Evolutionary conservation across 306 rosid species (phyloP), one percentile per base, ranked within the genome.

Genomic region (Hippophae gyantsensis): DNA sequence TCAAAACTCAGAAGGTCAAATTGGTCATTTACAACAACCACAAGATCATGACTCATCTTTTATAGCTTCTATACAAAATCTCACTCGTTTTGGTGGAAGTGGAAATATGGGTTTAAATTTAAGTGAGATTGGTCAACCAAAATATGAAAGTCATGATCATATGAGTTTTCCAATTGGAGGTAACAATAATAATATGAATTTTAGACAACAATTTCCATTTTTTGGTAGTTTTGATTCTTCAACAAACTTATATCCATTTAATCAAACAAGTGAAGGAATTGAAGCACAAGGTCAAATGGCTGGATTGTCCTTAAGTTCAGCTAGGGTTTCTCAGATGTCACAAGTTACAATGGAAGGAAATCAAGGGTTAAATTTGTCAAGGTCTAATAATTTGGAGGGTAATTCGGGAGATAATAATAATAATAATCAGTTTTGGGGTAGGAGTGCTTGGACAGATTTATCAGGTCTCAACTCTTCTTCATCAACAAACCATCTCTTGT

Each of bases 391-490:
- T 42, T 13, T 61, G 13, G 51, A 74, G 63, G 64, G 56, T 62
- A 53, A 68, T 63, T 45, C 78, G 8, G 78, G 76, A 46, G 4
- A 32, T 32, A 69, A 66, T 59, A 68, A 18, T 18, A 18, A 18
- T 18, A 18, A 78, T 57, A 77, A 78, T 46, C 74, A 63, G 70
- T 82, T 55, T 56, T 67, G 77, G 73, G 61, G 61, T 32, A 32
- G 38, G 3, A 47, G 58, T 68, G 69, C 80, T 10, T 87, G 92
- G 95, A 79, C 79, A 25, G 89, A 84, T 69, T 60, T 84, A 52
- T 84, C 92, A 63, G 85, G 80, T 62, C 78, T 84, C 73, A 74
- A 79, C 44, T 75, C 95, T 71, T 71, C 95, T 78, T 74, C 95
- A 38, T 25, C 38, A 2, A 32, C 86, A 26, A 62, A 47, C 66